Evolutionary conservation across 352 stramenopile species (phyloP).

Genomic region (Phytopythium mirpurense): DNA sequence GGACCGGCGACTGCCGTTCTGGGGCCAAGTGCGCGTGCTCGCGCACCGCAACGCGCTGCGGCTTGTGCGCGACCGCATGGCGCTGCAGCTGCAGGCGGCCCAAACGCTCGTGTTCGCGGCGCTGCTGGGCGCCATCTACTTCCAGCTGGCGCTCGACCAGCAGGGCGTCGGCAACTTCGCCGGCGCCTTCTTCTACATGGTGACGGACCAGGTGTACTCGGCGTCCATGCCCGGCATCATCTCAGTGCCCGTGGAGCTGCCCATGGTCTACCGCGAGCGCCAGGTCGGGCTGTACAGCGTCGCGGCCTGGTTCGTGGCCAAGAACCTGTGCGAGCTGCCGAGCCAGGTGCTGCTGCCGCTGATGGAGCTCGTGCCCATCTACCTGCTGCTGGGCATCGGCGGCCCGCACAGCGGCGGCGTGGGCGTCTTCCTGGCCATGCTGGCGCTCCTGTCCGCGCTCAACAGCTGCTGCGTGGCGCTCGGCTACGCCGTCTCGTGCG

Average conservation of each 20-base stretch:
- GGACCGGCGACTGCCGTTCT: slow-evolving; percentile 18
- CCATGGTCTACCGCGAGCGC: slow-evolving; percentile 48
- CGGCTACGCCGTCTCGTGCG: slow-evolving; percentile 37
- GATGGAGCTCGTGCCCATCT: slow-evolving; percentile 36
- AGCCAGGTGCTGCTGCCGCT: slow-evolving; percentile 39
- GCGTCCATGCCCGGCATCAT: slow-evolving; percentile 34
- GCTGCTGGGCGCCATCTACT: slow-evolving; percentile 45
- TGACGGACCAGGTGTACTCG: slow-evolving; percentile 42
- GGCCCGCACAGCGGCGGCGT: slow-evolving; percentile 11
- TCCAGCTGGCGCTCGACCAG: slow-evolving; percentile 36
- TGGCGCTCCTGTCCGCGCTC: slow-evolving; percentile 20
- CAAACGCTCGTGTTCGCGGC: slow-evolving; percentile 38
- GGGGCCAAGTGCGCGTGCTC: slow-evolving; percentile 36
- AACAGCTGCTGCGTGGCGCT: slow-evolving; percentile 32
- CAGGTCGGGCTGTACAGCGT: slow-evolving; percentile 37
- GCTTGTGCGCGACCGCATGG: slow-evolving; percentile 38
- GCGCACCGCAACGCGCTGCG: slow-evolving; percentile 33
- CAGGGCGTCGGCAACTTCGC: slow-evolving; percentile 42
- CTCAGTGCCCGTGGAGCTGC: slow-evolving; percentile 40
- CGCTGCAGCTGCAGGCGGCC: slow-evolving; percentile 21
- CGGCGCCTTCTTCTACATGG: slow-evolving; percentile 53
- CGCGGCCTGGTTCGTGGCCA: slow-evolving; percentile 39
- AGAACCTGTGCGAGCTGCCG: slow-evolving; percentile 51
- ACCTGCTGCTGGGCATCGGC: slow-evolving; percentile 42
- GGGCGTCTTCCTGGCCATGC: slow-evolving; percentile 23